phyloP scores from a whole-genome alignment of 192 early-diverging fungal genomes.

The Coemansia sp. region DNA sequence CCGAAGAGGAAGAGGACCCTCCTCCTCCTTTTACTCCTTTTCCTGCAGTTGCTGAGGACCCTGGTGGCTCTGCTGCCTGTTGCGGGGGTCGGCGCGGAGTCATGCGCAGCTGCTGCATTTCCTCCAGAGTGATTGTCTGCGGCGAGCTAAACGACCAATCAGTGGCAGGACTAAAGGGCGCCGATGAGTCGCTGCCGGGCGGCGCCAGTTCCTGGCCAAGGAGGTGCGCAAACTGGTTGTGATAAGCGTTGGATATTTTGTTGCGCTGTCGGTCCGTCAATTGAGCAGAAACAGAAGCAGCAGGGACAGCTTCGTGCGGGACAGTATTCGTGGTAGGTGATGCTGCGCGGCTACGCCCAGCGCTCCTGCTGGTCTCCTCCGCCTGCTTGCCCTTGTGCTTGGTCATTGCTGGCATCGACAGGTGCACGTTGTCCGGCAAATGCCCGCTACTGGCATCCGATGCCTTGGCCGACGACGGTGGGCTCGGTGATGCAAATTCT shows the following conservation, averaged over 20 bases:
- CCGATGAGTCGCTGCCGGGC: constrained; percentile 18
- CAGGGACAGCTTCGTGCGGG: neutral
- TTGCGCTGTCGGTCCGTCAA: constrained; percentile 25
- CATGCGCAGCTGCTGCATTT: constrained; percentile 38
- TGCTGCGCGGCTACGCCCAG: constrained; percentile 37
- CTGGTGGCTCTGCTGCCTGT: neutral
- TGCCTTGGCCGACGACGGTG: constrained; percentile 43
- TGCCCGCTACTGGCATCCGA: constrained; percentile 43
- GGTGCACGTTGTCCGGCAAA: constrained; percentile 43
- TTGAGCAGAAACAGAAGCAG: neutral
- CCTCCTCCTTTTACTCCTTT: no score
- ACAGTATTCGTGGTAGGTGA: constrained; percentile 7
- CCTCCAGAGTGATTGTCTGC: constrained; percentile 51
- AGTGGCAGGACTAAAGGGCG: constrained; percentile 29
- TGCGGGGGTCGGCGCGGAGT: constrained; percentile 6
- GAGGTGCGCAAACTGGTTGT: constrained; percentile 47
- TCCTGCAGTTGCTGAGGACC: no score
- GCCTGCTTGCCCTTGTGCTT: constrained; percentile 6
- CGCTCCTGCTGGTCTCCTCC: constrained; percentile 18
- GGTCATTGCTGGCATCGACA: constrained; percentile 45
- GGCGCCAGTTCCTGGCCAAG: constrained; percentile 22
- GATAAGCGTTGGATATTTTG: constrained; percentile 37
- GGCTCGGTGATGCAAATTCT: constrained; percentile 48
- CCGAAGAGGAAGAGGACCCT: no score
- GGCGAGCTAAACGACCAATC: constrained; percentile 49